phyloP scores from a whole-genome alignment of 2,329 filamentous ascomycete species.

The Xylaria sp. region DNA sequence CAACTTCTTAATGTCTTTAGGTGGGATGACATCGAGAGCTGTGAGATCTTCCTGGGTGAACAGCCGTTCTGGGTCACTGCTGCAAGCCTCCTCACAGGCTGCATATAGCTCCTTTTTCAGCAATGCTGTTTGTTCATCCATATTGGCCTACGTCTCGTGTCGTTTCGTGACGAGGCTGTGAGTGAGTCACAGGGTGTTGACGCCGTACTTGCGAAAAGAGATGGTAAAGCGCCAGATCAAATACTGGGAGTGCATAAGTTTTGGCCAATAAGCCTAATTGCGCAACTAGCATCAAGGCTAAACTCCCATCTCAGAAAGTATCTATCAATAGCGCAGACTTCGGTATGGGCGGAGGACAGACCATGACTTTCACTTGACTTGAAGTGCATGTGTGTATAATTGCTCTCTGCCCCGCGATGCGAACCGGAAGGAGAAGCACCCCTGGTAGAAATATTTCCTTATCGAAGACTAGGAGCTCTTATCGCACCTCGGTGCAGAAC shows the following conservation, averaged over 20 bases:
- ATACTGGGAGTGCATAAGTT: slow-evolving; percentile 38
- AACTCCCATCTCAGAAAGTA: slow-evolving; percentile 2
- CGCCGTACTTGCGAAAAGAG: slow-evolving; percentile 28
- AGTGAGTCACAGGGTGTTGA: slow-evolving; percentile 31
- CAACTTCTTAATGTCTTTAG: slow-evolving; percentile 64
- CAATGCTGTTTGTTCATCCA: slow-evolving; percentile 49
- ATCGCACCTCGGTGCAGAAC: slow-evolving; percentile 26
- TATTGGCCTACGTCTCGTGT: slow-evolving; percentile 29
- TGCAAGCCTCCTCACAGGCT: slow-evolving; percentile 59
- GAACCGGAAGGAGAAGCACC: neutral
- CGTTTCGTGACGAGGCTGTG: slow-evolving; percentile 13
- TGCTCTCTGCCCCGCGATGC: slow-evolving; percentile 29
- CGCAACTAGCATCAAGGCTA: slow-evolving; percentile 33
- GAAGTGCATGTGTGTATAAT: neutral
- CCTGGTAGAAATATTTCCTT: slow-evolving; percentile 37
- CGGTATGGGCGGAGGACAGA: neutral
- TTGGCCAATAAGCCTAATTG: slow-evolving; percentile 38
- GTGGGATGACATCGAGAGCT: slow-evolving; percentile 66
- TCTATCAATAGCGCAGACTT: neutral
- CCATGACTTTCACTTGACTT: neutral
- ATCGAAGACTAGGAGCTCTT: slow-evolving; percentile 34
- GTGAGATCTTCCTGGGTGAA: slow-evolving; percentile 70
- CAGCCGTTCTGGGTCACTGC: slow-evolving; percentile 56
- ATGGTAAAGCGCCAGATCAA: slow-evolving; percentile 39
- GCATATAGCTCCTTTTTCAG: slow-evolving; percentile 68